A percentile compares a stretch with the other conserved stretches of the same genome.
Evolutionary conservation across 2,329 filamentous ascomycete genomes (phyloP).

Genomic region (Alternaria atra): DNA sequence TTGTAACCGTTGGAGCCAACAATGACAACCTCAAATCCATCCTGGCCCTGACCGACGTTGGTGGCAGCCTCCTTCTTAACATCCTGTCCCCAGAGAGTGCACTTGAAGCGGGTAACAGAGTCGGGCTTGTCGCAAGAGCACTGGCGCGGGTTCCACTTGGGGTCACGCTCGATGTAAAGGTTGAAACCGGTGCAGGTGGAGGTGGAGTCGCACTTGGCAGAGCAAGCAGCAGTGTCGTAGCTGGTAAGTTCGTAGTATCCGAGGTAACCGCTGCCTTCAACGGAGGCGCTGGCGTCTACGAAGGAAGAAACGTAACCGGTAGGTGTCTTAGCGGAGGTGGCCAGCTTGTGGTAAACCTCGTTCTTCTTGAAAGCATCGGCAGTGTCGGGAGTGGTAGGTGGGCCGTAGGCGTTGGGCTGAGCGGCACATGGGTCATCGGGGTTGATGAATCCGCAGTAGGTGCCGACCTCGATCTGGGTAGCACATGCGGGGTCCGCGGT

Average conservation of each 20-base stretch:
- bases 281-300: conserved; percentile 27
- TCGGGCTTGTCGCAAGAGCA: conserved; percentile 33
- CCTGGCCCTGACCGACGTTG: conserved; percentile 29
- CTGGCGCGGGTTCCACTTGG: conserved; percentile 34
- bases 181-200: conserved; percentile 37
- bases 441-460: conserved; percentile 41
- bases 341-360: conserved; percentile 31
- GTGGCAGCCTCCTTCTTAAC: conserved; percentile 30
- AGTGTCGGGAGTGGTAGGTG: conserved; percentile 33
- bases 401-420: conserved; percentile 36
- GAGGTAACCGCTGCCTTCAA: conserved; percentile 31
- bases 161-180: conserved; percentile 39
- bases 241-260: conserved; percentile 35
- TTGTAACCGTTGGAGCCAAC: conserved; percentile 46
- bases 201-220: conserved; percentile 28
- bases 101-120: conserved; percentile 36
- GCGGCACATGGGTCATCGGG: conserved; percentile 37
- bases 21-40: conserved; percentile 42
- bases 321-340: conserved; percentile 32
- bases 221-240: conserved; percentile 31
- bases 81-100: conserved; percentile 35
- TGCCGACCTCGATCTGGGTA: conserved; percentile 33
- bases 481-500: conserved; percentile 32
- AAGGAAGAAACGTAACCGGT: conserved; percentile 31
- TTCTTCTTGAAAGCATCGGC: conserved; percentile 36